A percentile compares a stretch with the other conserved stretches of the same genome.
phyloP scores from a whole-genome alignment of 2,329 filamentous ascomycete genomes.

The Alternaria panax region DNA sequence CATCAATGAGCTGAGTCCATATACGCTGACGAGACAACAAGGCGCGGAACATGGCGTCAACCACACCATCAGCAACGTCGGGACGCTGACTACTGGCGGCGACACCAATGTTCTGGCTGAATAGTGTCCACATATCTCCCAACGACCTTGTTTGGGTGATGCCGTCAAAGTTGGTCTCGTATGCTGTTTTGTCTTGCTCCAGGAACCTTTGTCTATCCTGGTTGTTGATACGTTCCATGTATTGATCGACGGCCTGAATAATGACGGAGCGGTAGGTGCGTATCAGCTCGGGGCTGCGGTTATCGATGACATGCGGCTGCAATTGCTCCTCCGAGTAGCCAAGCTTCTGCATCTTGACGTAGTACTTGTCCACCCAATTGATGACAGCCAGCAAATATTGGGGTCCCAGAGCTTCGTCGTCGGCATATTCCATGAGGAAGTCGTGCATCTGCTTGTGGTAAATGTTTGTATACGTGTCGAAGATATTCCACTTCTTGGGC shows the following conservation, averaged over 20 bases:
- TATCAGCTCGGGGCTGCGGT: conserved; percentile 86
- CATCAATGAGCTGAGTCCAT: conserved; percentile 88
- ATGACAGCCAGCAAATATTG: conserved; percentile 90
- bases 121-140: conserved; percentile 96
- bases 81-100: conserved; percentile 83
- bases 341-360: conserved; percentile 92
- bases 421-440: conserved; percentile 81
- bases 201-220: conserved; percentile 84
- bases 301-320: conserved; percentile 85
- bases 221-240: conserved; percentile 91
- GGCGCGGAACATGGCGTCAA: conserved; percentile 93
- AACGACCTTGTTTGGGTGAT: conserved; percentile 92
- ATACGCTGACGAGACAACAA: conserved; percentile 81
- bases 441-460: conserved; percentile 97
- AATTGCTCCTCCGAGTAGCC: conserved; percentile 81
- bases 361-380: conserved; percentile 95
- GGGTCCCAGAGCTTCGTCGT: conserved; percentile 83
- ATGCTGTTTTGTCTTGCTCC: conserved; percentile 77
- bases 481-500: conserved; percentile 96
- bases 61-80: conserved; percentile 92
- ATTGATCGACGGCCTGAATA: conserved; percentile 93
- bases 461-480: conserved; percentile 85
- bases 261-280: conserved; percentile 95
- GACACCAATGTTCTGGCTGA: conserved; percentile 88
- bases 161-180: conserved; percentile 79